Evolutionary conservation across 139 green algal genomes (phyloP).

Genomic region (Microglena sp.): DNA sequence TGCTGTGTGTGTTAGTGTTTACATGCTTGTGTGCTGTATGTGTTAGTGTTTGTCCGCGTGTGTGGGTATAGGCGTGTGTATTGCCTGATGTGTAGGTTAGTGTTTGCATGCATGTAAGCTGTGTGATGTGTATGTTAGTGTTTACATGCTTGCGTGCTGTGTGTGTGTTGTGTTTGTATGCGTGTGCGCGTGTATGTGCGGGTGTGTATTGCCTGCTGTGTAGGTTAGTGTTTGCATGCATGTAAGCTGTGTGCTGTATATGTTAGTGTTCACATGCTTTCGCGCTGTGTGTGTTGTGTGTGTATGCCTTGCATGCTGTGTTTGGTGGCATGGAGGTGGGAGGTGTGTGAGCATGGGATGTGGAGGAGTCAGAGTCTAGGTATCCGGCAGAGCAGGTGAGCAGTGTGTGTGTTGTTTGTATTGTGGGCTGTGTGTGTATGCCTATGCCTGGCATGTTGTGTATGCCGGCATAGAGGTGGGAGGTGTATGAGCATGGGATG

Average conservation of each 20-base stretch:
- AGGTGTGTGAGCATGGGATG: constrained; percentile 34
- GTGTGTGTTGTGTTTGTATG: no score
- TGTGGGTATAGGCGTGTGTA: no score
- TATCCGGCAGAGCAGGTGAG: constrained; percentile 5
- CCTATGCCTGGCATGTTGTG: neutral
- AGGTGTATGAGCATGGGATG: neutral
- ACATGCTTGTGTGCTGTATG: no score
- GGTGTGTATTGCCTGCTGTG: no score
- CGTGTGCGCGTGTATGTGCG: no score
- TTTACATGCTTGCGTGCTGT: constrained; percentile 3
- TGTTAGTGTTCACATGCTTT: no score
- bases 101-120: constrained; percentile 40
- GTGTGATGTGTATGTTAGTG: constrained; percentile 19
- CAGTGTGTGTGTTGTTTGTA: neutral
- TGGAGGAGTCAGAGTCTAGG: constrained; percentile 17
- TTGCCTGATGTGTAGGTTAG: no score
- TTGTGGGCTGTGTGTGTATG: neutral
- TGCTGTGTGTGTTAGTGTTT: constrained; percentile 40
- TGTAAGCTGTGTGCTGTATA: no score
- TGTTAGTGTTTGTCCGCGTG: no score
- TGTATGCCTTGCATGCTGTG: constrained; percentile 18
- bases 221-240: no score
- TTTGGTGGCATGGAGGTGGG: constrained; percentile 7
- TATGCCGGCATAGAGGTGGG: no score
- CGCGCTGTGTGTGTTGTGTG: constrained; percentile 24